Evolutionary conservation across 805 yeast genomes (phyloP).

Genomic region (Ogataea paraovalis): DNA sequence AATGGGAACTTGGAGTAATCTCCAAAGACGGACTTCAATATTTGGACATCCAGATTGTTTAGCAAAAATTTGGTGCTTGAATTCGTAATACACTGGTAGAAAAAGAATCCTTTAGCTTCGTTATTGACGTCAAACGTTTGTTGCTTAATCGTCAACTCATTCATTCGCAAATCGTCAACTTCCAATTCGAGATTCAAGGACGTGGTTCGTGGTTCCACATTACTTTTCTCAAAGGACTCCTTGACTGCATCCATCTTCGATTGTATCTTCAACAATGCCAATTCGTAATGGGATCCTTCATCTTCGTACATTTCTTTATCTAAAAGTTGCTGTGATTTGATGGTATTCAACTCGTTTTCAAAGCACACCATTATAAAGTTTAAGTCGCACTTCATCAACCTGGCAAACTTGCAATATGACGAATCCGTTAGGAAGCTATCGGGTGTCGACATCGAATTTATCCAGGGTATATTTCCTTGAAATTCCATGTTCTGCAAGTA

Average conservation of each 20-base stretch:
- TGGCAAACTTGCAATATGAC: constrained; percentile 46
- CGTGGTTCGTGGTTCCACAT: neutral
- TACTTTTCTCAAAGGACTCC: constrained; percentile 24
- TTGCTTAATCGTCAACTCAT: constrained; percentile 19
- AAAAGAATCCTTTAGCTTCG: constrained; percentile 51
- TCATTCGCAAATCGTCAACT: constrained; percentile 11
- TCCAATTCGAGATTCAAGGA: neutral
- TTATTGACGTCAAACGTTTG: constrained; percentile 15
- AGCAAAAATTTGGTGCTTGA: constrained; percentile 63
- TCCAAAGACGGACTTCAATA: constrained; percentile 59
- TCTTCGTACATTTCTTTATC: constrained; percentile 62
- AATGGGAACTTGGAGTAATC: constrained; percentile 67
- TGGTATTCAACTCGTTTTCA: constrained; percentile 53
- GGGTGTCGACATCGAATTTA: constrained; percentile 26
- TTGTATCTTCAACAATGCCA: constrained; percentile 56
- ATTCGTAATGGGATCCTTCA: constrained; percentile 47
- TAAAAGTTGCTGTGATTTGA: constrained; percentile 47
- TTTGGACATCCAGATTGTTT: constrained; percentile 75
- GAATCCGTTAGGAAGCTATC: constrained; percentile 20
- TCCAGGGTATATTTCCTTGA: constrained; percentile 54
- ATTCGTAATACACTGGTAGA: constrained; percentile 66
- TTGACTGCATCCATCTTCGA: constrained; percentile 39
- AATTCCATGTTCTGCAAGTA: constrained; percentile 21
- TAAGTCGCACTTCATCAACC: constrained; percentile 66
- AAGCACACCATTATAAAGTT: constrained; percentile 51